phyloP scores from a whole-genome alignment of 2,329 filamentous ascomycete genomes.

The Scytalidium lignicola region DNA sequence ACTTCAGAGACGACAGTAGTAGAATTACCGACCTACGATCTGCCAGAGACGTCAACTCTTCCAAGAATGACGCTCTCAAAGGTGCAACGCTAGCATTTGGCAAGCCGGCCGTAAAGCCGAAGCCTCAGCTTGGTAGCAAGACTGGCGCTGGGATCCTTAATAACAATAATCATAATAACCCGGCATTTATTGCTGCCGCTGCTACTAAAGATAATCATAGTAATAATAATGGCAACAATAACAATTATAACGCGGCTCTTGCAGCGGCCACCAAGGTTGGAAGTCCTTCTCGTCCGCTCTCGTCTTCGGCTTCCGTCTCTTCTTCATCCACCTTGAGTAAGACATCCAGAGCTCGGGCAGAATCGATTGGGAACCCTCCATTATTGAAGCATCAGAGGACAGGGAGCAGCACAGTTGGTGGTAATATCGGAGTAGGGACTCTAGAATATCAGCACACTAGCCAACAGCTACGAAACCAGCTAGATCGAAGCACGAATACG shows the following conservation, averaged over 20 bases:
- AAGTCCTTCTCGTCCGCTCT: constrained; percentile 5
- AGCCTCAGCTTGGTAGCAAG: constrained; percentile 19
- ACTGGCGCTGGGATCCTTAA: neutral
- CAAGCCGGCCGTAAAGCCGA: constrained; percentile 35
- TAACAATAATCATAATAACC: neutral
- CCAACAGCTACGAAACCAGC: neutral
- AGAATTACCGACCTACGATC: constrained; percentile 10
- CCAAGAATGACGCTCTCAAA: constrained; percentile 38
- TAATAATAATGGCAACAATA: constrained; percentile 9
- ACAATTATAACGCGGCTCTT: constrained; percentile 38
- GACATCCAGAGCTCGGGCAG: constrained; percentile 6
- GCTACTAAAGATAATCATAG: no score
- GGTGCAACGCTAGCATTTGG: constrained; percentile 44
- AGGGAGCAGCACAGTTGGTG: constrained; percentile 10
- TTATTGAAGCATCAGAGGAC: constrained; percentile 11
- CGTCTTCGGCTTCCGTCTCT: neutral
- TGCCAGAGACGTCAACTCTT: constrained; percentile 12
- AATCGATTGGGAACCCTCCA: neutral
- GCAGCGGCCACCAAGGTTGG: constrained; percentile 38
- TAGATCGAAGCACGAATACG: constrained; percentile 7
- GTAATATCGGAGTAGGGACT: neutral
- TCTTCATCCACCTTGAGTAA: neutral
- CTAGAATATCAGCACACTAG: neutral
- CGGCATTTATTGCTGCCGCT: no score
- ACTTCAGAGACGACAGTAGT: neutral